A percentile compares a stretch with the other conserved stretches of the same genome.
These are phyloP conservation scores for Sodiomyces alkalinus DNA, from an alignment of 2,329 filamentous ascomycete genomes.

Conservation along the genomic window DNA sequence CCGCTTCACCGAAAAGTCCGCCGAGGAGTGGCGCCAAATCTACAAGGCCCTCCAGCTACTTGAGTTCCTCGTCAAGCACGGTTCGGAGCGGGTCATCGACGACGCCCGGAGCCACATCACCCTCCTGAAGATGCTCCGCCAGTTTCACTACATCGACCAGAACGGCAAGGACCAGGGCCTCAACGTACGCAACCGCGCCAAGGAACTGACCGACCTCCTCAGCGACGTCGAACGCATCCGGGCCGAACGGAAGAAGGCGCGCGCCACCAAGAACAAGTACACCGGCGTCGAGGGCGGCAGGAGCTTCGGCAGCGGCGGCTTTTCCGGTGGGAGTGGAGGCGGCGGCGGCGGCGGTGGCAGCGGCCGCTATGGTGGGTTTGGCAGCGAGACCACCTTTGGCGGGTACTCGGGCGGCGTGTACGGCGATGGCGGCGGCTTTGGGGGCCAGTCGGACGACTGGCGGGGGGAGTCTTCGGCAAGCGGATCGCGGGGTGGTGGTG, in stretches of 20 bases:
- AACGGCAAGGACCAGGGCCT: conserved; percentile 98
- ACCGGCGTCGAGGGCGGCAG: conserved; percentile 79
- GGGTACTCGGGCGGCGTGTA: conserved; percentile 63
- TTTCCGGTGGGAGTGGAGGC: too few species aligned
- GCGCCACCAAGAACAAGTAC: conserved; percentile 85
- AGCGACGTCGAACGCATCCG: conserved; percentile 82
- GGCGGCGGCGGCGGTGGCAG: conserved; percentile 27
- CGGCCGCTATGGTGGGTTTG: conserved; percentile 76
- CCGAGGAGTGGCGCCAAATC: conserved; percentile 98
- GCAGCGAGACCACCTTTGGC: conserved; percentile 59
- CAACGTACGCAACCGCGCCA: conserved; percentile 92
- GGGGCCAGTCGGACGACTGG: conserved; percentile 61
- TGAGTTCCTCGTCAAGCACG: conserved; percentile 95
- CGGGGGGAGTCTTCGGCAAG: conserved; percentile 33
- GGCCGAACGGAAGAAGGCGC: conserved; percentile 74
- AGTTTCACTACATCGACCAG: conserved; percentile 91
- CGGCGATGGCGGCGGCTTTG: conserved; percentile 90
- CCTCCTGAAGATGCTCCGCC: conserved; percentile 91
- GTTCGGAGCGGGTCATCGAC: conserved; percentile 92
- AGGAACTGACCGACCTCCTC: conserved; percentile 88
- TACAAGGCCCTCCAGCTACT: conserved; percentile 96
- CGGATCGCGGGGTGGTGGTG: conserved; percentile 22
- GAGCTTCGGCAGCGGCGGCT: conserved; percentile 43
- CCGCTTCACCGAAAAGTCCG: conserved; percentile 93
- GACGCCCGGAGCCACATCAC: conserved; percentile 92